A percentile compares a stretch with the other conserved stretches of the same genome.
These are phyloP conservation scores for Dryas alaskensis DNA, from an alignment of 306 rosid species.

Conservation along the genomic window DNA sequence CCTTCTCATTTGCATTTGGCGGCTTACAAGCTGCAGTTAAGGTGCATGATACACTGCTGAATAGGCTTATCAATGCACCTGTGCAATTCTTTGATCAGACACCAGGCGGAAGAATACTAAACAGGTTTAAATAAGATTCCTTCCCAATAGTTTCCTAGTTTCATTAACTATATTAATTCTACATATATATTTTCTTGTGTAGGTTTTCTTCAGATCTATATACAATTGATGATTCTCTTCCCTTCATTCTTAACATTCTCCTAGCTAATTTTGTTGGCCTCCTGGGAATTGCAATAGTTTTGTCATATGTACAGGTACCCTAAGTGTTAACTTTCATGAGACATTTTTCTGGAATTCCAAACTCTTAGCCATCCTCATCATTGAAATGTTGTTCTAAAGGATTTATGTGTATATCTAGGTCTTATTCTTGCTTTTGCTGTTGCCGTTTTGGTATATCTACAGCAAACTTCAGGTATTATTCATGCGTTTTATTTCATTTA, in stretches of 20 bases:
- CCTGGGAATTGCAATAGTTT: constrained; percentile 76
- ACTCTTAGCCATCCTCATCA: constrained; percentile 13
- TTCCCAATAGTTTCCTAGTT: constrained; percentile 22
- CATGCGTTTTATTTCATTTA: not conserved
- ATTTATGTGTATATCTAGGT: constrained; percentile 46
- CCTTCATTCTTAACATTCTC: constrained; percentile 91
- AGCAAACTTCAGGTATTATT: constrained; percentile 82
- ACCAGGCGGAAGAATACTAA: constrained; percentile 85
- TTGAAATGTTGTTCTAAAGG: constrained; percentile 22
- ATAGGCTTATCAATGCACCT: constrained; percentile 75
- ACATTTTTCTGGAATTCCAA: constrained; percentile 5
- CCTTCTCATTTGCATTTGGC: constrained; percentile 94
- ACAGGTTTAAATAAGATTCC: constrained; percentile 57
- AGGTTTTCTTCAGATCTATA: constrained; percentile 97
- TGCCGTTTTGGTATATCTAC: constrained; percentile 94
- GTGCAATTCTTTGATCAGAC: constrained; percentile 83
- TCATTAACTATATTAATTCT: not conserved
- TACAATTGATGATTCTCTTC: constrained; percentile 94
- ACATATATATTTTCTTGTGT: constrained; percentile 31
- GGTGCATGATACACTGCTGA: constrained; percentile 71
- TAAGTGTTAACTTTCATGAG: constrained; percentile 11
- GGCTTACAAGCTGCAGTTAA: constrained; percentile 85
- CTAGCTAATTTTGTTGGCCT: constrained; percentile 90
- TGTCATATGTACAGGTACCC: constrained; percentile 86
- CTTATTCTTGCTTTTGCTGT: constrained; percentile 72